Percentiles rank a stretch among this genome's conserved stretches.
Conservation (phyloP, 176 grass and related monocot genomes). For the Dactylis glomerata region DNA sequence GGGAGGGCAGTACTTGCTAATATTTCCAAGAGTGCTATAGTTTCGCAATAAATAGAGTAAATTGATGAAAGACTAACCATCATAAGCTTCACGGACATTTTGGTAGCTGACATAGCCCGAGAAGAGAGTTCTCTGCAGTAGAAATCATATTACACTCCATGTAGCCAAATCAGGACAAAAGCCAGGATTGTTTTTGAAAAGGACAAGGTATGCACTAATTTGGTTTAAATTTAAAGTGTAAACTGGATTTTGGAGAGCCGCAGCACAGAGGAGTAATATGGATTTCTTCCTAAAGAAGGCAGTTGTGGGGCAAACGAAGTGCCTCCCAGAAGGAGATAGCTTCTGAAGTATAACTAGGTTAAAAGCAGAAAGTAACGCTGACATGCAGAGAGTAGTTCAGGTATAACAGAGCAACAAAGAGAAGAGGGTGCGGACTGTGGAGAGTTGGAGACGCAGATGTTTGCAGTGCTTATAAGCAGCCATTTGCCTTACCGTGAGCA, state of each 20-base stretch:
- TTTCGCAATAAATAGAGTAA: neutral
- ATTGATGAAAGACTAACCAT: slow-evolving; percentile 42
- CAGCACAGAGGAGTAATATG: neutral
- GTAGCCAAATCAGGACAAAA: neutral
- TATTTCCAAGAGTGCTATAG: neutral
- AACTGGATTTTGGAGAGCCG: neutral
- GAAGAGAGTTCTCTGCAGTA: slow-evolving; percentile 85
- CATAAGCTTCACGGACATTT: slow-evolving; percentile 84
- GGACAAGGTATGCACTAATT: neutral
- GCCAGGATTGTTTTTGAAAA: neutral
- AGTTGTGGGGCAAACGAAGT: neutral
- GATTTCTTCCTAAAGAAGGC: neutral
- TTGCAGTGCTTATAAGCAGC: neutral
- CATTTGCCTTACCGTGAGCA: neutral
- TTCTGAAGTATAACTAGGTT: neutral
- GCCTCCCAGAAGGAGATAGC: neutral
- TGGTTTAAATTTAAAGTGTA: neutral
- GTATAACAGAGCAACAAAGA: neutral
- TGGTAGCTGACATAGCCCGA: slow-evolving; percentile 94
- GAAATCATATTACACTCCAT: slow-evolving; percentile 20
- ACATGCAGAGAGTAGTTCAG: neutral
- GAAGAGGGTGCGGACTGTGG: neutral
- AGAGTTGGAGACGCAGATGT: neutral
- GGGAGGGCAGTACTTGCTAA: neutral
- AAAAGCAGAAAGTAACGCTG: neutral